phyloP scores from a whole-genome alignment of 805 yeast species.

The Blastobotrys parvus region DNA sequence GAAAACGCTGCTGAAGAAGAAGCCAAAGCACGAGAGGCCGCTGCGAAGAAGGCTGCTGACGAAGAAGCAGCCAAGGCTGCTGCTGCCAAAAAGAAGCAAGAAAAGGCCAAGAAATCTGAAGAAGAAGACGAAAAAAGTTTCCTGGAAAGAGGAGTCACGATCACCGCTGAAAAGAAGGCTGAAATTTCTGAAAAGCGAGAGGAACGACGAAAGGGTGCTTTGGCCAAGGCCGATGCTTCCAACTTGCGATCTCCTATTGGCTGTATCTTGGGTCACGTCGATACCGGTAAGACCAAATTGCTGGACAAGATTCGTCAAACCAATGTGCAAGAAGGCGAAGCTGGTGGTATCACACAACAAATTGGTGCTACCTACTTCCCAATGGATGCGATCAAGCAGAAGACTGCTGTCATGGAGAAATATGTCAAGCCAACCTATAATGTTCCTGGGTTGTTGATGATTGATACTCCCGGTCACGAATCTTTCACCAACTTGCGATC shows the following conservation, averaged over 20 bases:
- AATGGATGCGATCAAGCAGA: conserved; percentile 81
- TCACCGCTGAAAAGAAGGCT: conserved; percentile 30
- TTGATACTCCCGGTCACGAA: conserved; percentile 99
- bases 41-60: conserved; percentile 18
- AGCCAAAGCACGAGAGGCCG: conserved; percentile 16
- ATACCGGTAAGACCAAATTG: conserved; percentile 97
- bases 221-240: conserved; percentile 31
- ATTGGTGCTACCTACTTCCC: conserved; percentile 99
- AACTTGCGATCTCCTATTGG: conserved; percentile 97
- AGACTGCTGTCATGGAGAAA: conserved; percentile 84
- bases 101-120: conserved; percentile 24
- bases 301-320: conserved; percentile 97
- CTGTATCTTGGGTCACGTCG: conserved; percentile 98
- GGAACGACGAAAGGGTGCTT: conserved; percentile 30
- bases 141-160: conserved; percentile 20
- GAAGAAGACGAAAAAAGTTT: conserved; percentile 27
- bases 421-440: conserved; percentile 77
- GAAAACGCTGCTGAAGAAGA: conserved; percentile 10
- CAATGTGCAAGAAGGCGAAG: conserved; percentile 99
- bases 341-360: conserved; percentile 99
- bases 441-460: conserved; percentile 93
- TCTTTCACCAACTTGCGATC: conserved; percentile 95
- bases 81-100: conserved; percentile 6
- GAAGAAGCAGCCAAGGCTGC: conserved; percentile 24
- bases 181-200: conserved; percentile 34